phyloP scores from a whole-genome alignment of 2,329 filamentous ascomycete genomes.

The Colletotrichum chlorophyti region DNA sequence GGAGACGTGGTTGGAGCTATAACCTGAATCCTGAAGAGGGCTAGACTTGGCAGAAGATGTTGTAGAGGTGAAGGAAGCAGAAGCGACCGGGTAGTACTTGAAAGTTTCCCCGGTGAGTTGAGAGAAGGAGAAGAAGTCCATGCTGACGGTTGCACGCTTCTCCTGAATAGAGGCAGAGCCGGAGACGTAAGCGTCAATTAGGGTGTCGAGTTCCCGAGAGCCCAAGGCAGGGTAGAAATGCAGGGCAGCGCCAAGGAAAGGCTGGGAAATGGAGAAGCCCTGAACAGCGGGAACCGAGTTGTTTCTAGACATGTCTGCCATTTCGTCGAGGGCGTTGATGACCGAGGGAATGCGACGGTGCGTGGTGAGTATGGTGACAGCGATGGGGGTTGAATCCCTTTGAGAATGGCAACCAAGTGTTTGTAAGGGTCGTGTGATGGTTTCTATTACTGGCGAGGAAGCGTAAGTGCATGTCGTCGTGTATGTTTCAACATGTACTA shows the following conservation, averaged over 20 bases:
- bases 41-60: constrained; percentile 54
- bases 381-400: neutral
- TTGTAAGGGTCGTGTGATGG: neutral
- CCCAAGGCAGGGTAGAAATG: constrained; percentile 73
- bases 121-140: constrained; percentile 65
- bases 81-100: constrained; percentile 65
- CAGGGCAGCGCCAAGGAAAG: constrained; percentile 60
- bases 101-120: constrained; percentile 62
- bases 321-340: constrained; percentile 24
- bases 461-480: neutral
- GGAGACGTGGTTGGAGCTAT: constrained; percentile 54
- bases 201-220: constrained; percentile 64
- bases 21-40: constrained; percentile 51
- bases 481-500: too few relatives aligned
- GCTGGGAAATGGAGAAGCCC: constrained; percentile 68
- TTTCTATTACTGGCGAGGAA: neutral
- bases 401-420: neutral
- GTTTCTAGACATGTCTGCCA: constrained; percentile 45
- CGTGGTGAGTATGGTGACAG: neutral
- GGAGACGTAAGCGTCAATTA: constrained; percentile 65
- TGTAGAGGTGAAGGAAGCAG: constrained; percentile 41
- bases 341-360: constrained; percentile 1
- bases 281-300: constrained; percentile 43
- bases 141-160: constrained; percentile 63
- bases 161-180: constrained; percentile 61